phyloP scores from a whole-genome alignment of 108 stramenopile genomes.

The Hondaea fermentalgiana region DNA sequence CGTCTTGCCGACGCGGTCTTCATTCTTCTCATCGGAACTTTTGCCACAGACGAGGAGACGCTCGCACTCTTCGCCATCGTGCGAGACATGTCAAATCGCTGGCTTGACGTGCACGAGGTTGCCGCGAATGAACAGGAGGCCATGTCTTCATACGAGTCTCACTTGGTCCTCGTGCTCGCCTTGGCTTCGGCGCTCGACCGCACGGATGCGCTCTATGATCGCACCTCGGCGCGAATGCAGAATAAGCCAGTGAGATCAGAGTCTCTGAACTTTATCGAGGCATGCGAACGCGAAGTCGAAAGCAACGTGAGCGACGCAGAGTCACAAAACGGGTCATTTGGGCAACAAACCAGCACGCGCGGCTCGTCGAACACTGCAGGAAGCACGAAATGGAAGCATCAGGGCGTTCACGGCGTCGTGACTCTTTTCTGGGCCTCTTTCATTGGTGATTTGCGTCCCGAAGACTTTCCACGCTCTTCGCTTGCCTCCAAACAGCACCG shows the following conservation, averaged over 20 bases:
- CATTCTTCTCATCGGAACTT: background rate
- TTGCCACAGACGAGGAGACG: background rate
- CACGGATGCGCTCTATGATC: background rate
- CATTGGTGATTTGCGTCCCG: background rate
- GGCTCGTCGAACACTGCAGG: background rate
- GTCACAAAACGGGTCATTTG: background rate
- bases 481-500: background rate
- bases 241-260: background rate
- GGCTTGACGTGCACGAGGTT: background rate
- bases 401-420: background rate
- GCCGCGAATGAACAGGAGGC: background rate
- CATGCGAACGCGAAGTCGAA: background rate
- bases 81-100: background rate
- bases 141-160: background rate
- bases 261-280: background rate
- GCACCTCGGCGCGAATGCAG: background rate
- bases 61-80: background rate
- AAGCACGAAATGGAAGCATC: background rate
- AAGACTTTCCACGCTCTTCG: background rate
- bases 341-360: background rate
- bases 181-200: background rate
- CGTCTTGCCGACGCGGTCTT: background rate
- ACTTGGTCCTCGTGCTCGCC: background rate
- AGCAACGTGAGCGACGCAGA: background rate
- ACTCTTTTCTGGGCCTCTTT: background rate